phyloP scores from a whole-genome alignment of 2,329 filamentous ascomycete species.

The Helicocarpus griseus region DNA sequence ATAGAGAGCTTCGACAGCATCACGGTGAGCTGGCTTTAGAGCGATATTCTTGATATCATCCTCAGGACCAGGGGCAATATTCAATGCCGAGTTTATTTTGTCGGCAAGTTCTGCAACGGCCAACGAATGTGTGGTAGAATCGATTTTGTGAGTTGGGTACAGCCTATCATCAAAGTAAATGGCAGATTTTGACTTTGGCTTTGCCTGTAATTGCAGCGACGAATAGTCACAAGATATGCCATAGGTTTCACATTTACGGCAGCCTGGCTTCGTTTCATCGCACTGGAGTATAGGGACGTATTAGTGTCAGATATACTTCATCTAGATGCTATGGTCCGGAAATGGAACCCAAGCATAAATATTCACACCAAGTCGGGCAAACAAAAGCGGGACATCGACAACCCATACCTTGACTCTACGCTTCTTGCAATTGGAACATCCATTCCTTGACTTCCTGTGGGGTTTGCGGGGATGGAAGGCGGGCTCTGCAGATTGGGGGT shows the following conservation, averaged over 20 bases:
- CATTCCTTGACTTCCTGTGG: slow-evolving; percentile 27
- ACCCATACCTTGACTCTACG: slow-evolving; percentile 26
- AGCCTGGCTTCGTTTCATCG: slow-evolving; percentile 25
- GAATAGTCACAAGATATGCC: slow-evolving; percentile 23
- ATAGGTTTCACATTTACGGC: slow-evolving; percentile 23
- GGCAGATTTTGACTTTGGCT: neutral
- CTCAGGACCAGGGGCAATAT: slow-evolving; percentile 4
- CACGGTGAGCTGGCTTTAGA: slow-evolving; percentile 1
- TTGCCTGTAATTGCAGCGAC: slow-evolving; percentile 3
- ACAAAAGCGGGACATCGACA: neutral
- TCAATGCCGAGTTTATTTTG: slow-evolving; percentile 18
- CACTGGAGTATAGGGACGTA: slow-evolving; percentile 16
- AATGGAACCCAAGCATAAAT: too few species aligned
- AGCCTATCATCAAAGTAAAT: slow-evolving; percentile 8
- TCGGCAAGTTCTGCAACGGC: slow-evolving; percentile 9
- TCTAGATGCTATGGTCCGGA: too few species aligned
- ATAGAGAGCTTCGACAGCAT: slow-evolving; percentile 18
- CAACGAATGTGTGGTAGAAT: slow-evolving; percentile 4
- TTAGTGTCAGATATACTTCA: neutral
- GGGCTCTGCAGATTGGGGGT: slow-evolving; percentile 4
- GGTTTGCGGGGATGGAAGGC: slow-evolving; percentile 22
- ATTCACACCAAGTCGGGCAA: too few species aligned
- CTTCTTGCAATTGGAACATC: slow-evolving; percentile 26
- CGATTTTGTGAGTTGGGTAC: neutral
- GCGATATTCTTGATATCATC: slow-evolving; percentile 1